phyloP scores from a whole-genome alignment of 345 rosid species.

The Xanthoceras sorbifolium region DNA sequence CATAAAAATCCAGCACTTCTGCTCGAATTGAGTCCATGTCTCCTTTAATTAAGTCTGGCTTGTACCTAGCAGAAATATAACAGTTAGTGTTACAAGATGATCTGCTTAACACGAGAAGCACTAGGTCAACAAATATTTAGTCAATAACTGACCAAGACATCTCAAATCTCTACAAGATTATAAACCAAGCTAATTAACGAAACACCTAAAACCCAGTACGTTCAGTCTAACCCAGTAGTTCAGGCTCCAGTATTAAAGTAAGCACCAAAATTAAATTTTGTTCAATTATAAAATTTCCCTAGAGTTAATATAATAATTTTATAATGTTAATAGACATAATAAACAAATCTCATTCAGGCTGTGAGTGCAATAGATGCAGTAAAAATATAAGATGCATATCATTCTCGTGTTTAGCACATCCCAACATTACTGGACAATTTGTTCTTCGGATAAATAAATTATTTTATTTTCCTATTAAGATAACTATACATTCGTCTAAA shows the following conservation, averaged over 20 bases:
- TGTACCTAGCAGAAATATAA: conserved; percentile 47
- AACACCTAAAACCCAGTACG: background rate
- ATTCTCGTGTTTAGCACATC: background rate
- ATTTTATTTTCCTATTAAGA: too few relatives aligned
- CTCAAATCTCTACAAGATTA: background rate
- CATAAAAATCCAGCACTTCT: conserved; percentile 68
- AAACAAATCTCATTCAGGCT: background rate
- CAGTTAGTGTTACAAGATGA: conserved; percentile 8
- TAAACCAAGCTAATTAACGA: background rate
- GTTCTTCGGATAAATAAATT: background rate
- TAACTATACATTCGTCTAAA: background rate
- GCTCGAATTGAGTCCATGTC: conserved; percentile 89
- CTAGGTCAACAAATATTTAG: background rate
- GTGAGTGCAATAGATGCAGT: background rate
- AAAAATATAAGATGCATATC: background rate
- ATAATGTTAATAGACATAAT: background rate
- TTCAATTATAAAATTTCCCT: background rate
- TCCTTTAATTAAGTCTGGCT: conserved; percentile 85
- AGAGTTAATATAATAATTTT: background rate
- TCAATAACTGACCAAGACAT: background rate
- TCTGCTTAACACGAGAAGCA: background rate
- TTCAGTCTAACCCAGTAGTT: background rate
- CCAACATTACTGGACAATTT: background rate
- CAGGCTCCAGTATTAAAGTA: conserved; percentile 6
- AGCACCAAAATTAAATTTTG: background rate